Base-by-base conservation (phyloP, 1,284 basidiomycete genomes). In the Peniophora sp. region DNA sequence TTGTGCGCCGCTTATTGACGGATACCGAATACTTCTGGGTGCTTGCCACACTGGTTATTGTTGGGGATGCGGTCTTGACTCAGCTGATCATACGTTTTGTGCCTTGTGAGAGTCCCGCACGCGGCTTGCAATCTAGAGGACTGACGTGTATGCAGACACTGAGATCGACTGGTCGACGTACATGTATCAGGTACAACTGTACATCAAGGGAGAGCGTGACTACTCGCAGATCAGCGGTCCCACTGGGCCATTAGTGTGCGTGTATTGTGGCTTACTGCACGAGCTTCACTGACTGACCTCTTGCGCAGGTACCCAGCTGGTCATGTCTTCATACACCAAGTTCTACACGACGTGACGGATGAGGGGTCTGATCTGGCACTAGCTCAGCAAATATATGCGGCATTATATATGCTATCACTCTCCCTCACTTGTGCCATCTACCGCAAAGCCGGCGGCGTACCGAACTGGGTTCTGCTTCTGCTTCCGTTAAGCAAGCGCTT, bases 81-180 rank as follows among this genome's bases (percentile, higher is more conserved):
- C 72, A 83, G 41, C 73, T 91, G 58, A 85, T 96, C 59, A 84
- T 95, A 58, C 77, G 70, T 45, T 85, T 84, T 63, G 74, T 96
- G 50, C 76, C 85, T 56, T 97, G 92, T 95, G 59, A 70, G 87
- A 72, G 45, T 11, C 48, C 49, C 46, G 50, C 43, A 41, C 27
- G 27, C 27, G 20, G 48, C 48, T 45, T 48, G 50, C 38, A 50
- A 39, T n/a, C n/a, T n/a, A n/a, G n/a, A n/a, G n/a, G n/a, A 16
- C 45, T 38, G 46, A 17, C 19, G 8, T 32, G 16, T 12, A 24
- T 12, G n/a, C 47, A 96, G 93, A 95, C 70, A 99, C 97, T n/a
- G 96, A 99, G 69, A 99, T 99, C 61, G 97, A 99, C 70, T 99
- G 89, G 81, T 78, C 83, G 63, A 96, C 94, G 0, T 97, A 97